Evolutionary conservation across 2,329 filamentous ascomycete species (phyloP), one percentile per base, ranked within the genome.

Genomic region (Verticillium tricorpus): DNA sequence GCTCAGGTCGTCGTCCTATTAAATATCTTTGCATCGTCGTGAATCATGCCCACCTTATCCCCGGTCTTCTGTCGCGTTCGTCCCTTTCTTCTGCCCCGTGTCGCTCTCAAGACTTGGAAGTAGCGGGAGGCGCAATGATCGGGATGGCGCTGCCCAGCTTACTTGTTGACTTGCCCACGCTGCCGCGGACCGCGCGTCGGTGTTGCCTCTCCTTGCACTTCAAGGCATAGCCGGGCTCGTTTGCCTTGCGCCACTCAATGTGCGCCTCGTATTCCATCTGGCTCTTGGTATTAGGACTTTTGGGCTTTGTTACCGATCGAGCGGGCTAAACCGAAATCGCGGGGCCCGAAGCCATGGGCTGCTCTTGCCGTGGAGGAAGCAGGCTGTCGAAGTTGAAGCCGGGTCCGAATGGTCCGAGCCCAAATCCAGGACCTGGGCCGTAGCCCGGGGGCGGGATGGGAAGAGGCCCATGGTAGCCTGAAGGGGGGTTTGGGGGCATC

Each of bases 221-320:
- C 62, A 77, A 65, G 28, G 80, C 79, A 65, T 82, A 82, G 2
- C 78, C 78, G 6, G 80, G 80, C 65, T 81, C 77, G 56, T 77
- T 76, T 25, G 77, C 77, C 64, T 82, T 82, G 61, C 78, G 76
- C 76, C 76, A 80, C 67, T 82, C 80, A 37, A 82, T 76, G 65
- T 76, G 82, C 39, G 74, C 77, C 69, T 82, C 80, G 67, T 82
- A 82, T 62, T 73, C 71, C 62, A 79, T 77, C 67, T 82, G 80
- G 31, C 74, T 73, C 55, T 67, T 62, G 14, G 80, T 69, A 62
- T 81, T 70, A 56, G 78, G 78, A 34, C 69, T 67, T 4, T 72
- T 73, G 11, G 80, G 80, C 66, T 82, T 82, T 4, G 70, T 72
- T 45, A 74, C 74, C 12, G 69, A 70, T 6, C 31, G 17, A 2